Evolutionary conservation across 2,329 filamentous ascomycete species (phyloP).

Genomic region (Madurella mycetomatis): DNA sequence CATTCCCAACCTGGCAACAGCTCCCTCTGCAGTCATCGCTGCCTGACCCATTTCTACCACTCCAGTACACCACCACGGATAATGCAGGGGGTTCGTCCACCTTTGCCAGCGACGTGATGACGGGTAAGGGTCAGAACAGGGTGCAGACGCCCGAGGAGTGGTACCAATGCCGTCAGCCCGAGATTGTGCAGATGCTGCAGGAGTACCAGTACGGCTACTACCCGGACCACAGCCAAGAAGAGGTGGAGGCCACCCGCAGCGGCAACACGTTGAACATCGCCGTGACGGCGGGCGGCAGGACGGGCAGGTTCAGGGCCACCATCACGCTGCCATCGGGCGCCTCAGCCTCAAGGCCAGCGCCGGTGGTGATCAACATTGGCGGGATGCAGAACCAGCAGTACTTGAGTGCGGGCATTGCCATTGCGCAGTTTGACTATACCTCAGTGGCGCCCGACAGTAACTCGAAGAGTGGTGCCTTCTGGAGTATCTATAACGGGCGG

Average conservation of each 20-base stretch:
- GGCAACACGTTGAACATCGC: slow-evolving; percentile 41
- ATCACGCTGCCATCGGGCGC: slow-evolving; percentile 38
- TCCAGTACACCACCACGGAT: slow-evolving; percentile 35
- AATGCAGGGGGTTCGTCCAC: slow-evolving; percentile 30
- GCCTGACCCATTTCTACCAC: slow-evolving; percentile 42
- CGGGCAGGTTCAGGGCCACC: slow-evolving; percentile 40
- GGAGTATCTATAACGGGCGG: slow-evolving; percentile 44
- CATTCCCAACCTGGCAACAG: slow-evolving; percentile 34
- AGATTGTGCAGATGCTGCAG: slow-evolving; percentile 46
- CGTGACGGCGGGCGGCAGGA: slow-evolving; percentile 41
- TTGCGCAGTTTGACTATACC: slow-evolving; percentile 47
- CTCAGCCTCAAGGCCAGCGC: slow-evolving; percentile 32
- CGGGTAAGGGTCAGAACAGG: slow-evolving; percentile 38
- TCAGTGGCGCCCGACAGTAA: slow-evolving; percentile 46
- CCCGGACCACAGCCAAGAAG: slow-evolving; percentile 44
- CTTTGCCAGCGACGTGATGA: slow-evolving; percentile 34
- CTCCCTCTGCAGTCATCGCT: slow-evolving; percentile 36
- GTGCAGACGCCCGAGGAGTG: slow-evolving; percentile 44
- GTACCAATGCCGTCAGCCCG: slow-evolving; percentile 45
- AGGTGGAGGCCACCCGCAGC: slow-evolving; percentile 42
- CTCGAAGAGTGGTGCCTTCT: slow-evolving; percentile 45
- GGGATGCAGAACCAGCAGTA: slow-evolving; percentile 46
- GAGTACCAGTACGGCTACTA: slow-evolving; percentile 51
- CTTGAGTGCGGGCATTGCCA: slow-evolving; percentile 42
- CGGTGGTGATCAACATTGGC: slow-evolving; percentile 47